Conservation (phyloP, 2,329 filamentous ascomycete species). For the Scedosporium aurantiacum region DNA sequence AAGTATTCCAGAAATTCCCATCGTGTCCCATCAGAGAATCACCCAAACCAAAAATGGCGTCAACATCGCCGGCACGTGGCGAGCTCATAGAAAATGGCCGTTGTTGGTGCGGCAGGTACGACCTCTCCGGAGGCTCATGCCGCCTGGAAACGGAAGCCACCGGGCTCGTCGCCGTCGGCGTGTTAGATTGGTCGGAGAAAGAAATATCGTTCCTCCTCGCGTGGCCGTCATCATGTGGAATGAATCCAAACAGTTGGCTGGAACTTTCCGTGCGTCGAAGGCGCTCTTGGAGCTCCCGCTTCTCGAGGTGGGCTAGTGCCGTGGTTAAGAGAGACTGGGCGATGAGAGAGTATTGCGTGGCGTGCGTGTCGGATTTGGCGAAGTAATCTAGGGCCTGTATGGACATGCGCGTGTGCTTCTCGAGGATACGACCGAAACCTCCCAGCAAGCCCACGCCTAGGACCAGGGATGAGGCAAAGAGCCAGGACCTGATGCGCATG, state of each 20-base stretch:
- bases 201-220: not conserved
- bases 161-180: no score
- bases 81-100: no score
- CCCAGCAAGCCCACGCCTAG: constrained; percentile 39
- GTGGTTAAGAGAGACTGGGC: constrained; percentile 37
- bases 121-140: not conserved
- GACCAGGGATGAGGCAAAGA: constrained; percentile 42
- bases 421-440: constrained; percentile 39
- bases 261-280: constrained; percentile 37
- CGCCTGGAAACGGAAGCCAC: not conserved
- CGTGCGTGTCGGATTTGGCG: constrained; percentile 36
- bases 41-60: constrained; percentile 24
- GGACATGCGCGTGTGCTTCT: constrained; percentile 36
- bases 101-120: constrained; percentile 17
- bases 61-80: no score
- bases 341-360: constrained; percentile 41
- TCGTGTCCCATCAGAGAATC: constrained; percentile 30
- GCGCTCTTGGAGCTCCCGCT: constrained; percentile 34
- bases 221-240: constrained; percentile 21
- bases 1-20: constrained; percentile 25
- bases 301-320: constrained; percentile 35
- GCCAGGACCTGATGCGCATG: constrained; percentile 31
- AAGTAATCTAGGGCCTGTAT: constrained; percentile 39
- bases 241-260: constrained; percentile 38
- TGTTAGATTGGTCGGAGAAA: no score